Evolutionary conservation across 495 filamentous ascomycete species (phyloP).

Genomic region (Symbiotaphrina buchneri): DNA sequence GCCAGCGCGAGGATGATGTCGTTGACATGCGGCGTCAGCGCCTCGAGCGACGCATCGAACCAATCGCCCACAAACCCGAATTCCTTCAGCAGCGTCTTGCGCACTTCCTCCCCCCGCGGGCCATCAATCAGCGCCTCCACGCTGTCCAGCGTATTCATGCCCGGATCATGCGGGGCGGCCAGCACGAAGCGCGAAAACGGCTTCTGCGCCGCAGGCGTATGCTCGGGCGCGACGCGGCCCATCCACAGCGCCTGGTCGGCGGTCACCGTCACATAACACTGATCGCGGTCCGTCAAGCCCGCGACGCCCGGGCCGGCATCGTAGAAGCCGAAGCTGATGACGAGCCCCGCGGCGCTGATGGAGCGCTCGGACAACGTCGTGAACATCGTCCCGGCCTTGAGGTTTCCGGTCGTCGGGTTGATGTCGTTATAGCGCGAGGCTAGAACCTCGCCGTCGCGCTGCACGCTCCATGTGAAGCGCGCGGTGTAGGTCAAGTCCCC

Average conservation of each 20-base stretch:
- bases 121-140: slow-evolving; percentile 15
- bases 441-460: slow-evolving; percentile 12
- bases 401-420: slow-evolving; percentile 23
- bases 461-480: slow-evolving; percentile 22
- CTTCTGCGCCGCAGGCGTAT: slow-evolving; percentile 16
- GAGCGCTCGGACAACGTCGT: slow-evolving; percentile 19
- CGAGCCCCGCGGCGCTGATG: slow-evolving; percentile 17
- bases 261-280: slow-evolving; percentile 27
- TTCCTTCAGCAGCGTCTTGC: slow-evolving; percentile 5
- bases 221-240: slow-evolving; percentile 17
- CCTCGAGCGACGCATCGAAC: too few relatives aligned
- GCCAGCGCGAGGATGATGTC: slow-evolving; percentile 26
- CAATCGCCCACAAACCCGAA: slow-evolving; percentile 2
- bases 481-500: slow-evolving; percentile 21
- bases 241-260: slow-evolving; percentile 23
- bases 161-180: slow-evolving; percentile 23
- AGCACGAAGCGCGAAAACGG: slow-evolving; percentile 24
- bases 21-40: slow-evolving; percentile 18
- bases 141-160: slow-evolving; percentile 30
- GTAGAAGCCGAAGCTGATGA: slow-evolving; percentile 26
- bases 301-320: slow-evolving; percentile 20
- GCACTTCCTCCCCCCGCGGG: too few relatives aligned
- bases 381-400: slow-evolving; percentile 22
- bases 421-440: slow-evolving; percentile 15
- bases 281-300: slow-evolving; percentile 22